Conservation (phyloP, 2,329 filamentous ascomycete genomes). For the Fusarium sp. region DNA sequence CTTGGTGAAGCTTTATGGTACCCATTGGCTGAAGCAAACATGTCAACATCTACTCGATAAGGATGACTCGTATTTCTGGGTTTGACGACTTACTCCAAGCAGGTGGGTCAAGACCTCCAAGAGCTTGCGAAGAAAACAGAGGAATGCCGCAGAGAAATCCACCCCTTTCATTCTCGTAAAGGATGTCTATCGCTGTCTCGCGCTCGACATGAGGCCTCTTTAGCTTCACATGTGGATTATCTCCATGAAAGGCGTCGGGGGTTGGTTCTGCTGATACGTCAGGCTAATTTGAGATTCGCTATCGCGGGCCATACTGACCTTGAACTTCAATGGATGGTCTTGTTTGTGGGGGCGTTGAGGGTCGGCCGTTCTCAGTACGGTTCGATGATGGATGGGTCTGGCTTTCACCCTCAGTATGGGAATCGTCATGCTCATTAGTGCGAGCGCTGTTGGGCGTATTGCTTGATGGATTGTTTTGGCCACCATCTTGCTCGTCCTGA, state of each 20-base stretch:
- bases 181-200: conserved; percentile 77
- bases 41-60: conserved; percentile 7
- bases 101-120: conserved; percentile 85
- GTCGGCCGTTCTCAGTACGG: conserved; percentile 8
- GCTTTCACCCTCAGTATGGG: conserved; percentile 20
- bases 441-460: conserved; percentile 14
- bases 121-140: conserved; percentile 86
- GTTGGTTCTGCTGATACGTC: conserved; percentile 43
- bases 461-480: conserved; percentile 6
- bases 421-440: conserved; percentile 11
- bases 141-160: conserved; percentile 88
- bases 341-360: conserved; percentile 29
- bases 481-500: background rate
- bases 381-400: background rate
- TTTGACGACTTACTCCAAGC: conserved; percentile 70
- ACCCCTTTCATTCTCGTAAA: conserved; percentile 96
- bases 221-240: conserved; percentile 48
- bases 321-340: conserved; percentile 49
- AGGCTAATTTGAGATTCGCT: background rate
- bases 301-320: conserved; percentile 31
- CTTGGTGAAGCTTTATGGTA: conserved; percentile 69
- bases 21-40: conserved; percentile 62
- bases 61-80: background rate
- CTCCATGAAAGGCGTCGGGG: conserved; percentile 35
- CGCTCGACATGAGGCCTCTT: conserved; percentile 48